Base-by-base conservation (phyloP, 805 yeast species). In the Kodamaea restingae region DNA sequence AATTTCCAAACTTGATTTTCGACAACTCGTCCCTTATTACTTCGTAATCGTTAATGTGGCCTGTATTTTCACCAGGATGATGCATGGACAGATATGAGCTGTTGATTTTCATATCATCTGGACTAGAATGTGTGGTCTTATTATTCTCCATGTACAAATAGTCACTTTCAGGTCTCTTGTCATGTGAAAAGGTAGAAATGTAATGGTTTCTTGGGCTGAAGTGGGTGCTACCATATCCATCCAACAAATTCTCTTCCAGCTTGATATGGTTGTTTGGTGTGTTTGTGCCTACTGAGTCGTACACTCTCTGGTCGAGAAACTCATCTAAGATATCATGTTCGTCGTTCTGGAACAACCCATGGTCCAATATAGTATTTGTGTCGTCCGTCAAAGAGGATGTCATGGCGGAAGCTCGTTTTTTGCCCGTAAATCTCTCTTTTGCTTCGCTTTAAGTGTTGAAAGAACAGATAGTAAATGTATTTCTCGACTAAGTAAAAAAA, bases 301-400 rank as follows among this genome's bases (percentile, higher is more conserved):
- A 75, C 7, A 75, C 71, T 39, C 79, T 57, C 46, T 74, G 71
- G 50, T 76, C 80, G 38, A 76, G 58, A 40, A 76, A 75, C 50
- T 79, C 84, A 48, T 76, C 81, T 32, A 79, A 52, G 25, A 78
- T 65, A 44, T 78, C 82, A 15, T 67, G 71, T 26, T 67, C 69
- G 12, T 63, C 64, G 31, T 48, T 42, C 22, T 49, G 47, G 31
- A 56, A 50, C 33, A 48, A 45, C 36, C 47, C 45, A 33, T 53
- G 53, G 41, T 55, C 61, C 39, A 57, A 42, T 22, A 51, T 33
- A 39, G 46, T 44, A 34, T 46, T 42, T 34, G 46, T 47, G 20
- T 56, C 62, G 39, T 56, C 58, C 21, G 54, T 45, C 17, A 54
- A 15, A 14, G 52, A 49, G 26, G 54, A 42, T 21, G 53, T 49